These are phyloP conservation scores for Eugenia klotzschiana DNA, from an alignment of 441 rosid genomes.

Conservation along the genomic window DNA sequence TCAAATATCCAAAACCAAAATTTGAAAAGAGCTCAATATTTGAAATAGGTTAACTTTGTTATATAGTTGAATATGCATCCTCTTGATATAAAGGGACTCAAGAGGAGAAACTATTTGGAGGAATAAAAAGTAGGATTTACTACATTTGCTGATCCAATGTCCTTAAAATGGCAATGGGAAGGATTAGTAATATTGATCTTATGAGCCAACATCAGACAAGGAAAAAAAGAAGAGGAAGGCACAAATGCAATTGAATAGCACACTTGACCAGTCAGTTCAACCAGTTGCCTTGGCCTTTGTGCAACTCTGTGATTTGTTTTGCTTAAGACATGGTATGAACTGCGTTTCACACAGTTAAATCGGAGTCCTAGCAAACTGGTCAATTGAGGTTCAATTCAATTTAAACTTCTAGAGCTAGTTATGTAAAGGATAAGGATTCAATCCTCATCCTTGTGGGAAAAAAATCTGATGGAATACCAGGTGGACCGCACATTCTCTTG, in stretches of 20 bases:
- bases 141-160: background rate
- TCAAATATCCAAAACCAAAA: too few relatives aligned
- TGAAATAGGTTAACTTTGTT: too few relatives aligned
- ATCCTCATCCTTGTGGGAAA: background rate
- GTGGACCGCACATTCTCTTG: background rate
- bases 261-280: background rate
- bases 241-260: background rate
- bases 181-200: background rate
- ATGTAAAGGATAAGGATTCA: background rate
- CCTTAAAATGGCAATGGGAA: background rate
- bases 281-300: background rate
- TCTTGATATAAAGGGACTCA: too few relatives aligned
- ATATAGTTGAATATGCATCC: too few relatives aligned
- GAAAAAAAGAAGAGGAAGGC: background rate
- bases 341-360: background rate
- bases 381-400: background rate
- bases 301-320: background rate
- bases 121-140: background rate
- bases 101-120: too few relatives aligned
- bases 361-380: background rate
- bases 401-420: background rate
- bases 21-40: too few relatives aligned
- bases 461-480: background rate
- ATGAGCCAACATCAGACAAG: background rate
- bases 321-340: background rate